A percentile compares a stretch with the other conserved stretches of the same genome.
Conservation (phyloP, 2,329 filamentous ascomycete species). For the Phaeosphaeriaceae sp. region DNA sequence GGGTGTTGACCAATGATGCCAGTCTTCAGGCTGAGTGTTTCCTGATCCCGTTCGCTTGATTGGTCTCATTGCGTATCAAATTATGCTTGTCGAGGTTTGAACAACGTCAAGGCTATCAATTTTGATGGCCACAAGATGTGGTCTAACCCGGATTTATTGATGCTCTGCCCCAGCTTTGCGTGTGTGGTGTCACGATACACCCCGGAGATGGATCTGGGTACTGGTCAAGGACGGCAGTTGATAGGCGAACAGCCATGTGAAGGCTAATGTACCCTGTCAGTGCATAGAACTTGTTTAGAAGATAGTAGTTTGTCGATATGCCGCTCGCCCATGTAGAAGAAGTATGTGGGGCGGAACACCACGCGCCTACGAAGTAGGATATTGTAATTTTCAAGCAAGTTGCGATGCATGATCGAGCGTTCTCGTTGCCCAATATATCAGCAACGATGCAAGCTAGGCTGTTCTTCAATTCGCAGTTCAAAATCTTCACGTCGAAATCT, state of each 20-base stretch:
- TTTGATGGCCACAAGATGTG: conserved; percentile 28
- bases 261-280: conserved; percentile 12
- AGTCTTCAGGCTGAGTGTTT: conserved; percentile 35
- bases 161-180: conserved; percentile 15
- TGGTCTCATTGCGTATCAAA: conserved; percentile 18
- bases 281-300: conserved; percentile 13
- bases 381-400: background rate
- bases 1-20: conserved; percentile 19
- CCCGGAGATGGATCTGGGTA: conserved; percentile 4
- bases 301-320: conserved; percentile 15
- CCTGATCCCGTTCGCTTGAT: conserved; percentile 16
- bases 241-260: conserved; percentile 10
- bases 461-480: background rate
- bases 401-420: background rate
- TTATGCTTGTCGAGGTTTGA: conserved; percentile 19
- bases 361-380: background rate
- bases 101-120: conserved; percentile 25
- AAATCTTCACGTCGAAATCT: background rate
- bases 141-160: conserved; percentile 25
- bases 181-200: conserved; percentile 15
- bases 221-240: conserved; percentile 21
- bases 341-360: conserved; percentile 18
- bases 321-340: conserved; percentile 9
- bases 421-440: background rate
- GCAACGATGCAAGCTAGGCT: background rate